Evolutionary conservation across 2,329 filamentous ascomycete genomes (phyloP), one percentile per base, ranked within the genome.

Genomic region (Arthrobotrys musiformis): DNA sequence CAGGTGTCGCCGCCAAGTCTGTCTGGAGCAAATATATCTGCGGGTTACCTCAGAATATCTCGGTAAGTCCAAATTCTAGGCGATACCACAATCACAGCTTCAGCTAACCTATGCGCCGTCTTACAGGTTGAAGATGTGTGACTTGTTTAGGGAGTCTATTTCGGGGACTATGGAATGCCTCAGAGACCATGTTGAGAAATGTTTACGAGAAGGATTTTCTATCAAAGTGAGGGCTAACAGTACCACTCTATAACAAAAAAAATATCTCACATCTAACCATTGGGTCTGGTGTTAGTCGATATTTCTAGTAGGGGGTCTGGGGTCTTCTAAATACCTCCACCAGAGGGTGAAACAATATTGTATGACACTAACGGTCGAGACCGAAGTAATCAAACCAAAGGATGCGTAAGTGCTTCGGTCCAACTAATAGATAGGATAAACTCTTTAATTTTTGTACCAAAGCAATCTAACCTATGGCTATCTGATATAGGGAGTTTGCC

Each of bases 261-360:
- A 35, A 35, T 11, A 1, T 2, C 33, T 60, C 30, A 17, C 58
- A 48, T n/a, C 33, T 50, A 44, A 28, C 35, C 2, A 8, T 7
- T 24, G n/a, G n/a, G n/a, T n/a, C n/a, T n/a, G n/a, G n/a, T n/a
- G n/a, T n/a, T 48, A 75, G 70, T 75, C 70, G 2, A 69, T 75
- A 63, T 75, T 75, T 26, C 26, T 75, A 1, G 70, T 75, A 15
- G 70, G 70, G 3, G 70, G 70, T 8, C 17, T 75, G 22, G 70
- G 70, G 11, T 75, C 70, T 24, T 75, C 70, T 4, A 75, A 69
- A 50, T 75, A 75, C 17, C 63, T 75, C 4, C 56, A 75, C 9
- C 63, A 69, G 37, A 46, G 11, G 33, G 56, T 75, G 9, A 69
- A 52, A 22, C 19, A 58, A 13, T 75, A 75, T 22, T 35, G 54